Base-by-base conservation (phyloP, 2,329 filamentous ascomycete genomes). In the Alternaria ventricosa region DNA sequence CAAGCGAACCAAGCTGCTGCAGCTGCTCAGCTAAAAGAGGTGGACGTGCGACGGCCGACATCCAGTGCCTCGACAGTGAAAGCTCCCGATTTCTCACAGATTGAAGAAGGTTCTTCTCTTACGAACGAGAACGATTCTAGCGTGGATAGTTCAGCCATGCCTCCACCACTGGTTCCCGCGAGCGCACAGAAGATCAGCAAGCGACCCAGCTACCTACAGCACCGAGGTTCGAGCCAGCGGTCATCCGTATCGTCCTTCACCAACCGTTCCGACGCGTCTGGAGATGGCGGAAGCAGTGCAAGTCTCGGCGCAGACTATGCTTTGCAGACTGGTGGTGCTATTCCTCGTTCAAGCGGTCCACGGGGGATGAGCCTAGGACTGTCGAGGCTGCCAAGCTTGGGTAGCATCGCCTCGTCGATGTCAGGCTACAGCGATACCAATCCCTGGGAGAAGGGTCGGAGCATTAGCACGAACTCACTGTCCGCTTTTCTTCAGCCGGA, bases 351-450 rank as follows among this genome's bases (percentile, higher is more conserved):
- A 9, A 75, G 66, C 59, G 69, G 68, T 47, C 75, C 72, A 44
- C 71, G 82, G 75, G 71, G 82, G 73, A 71, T 82, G 78, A 87
- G 86, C 76, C 85, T 87, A 64, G 81, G 83, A 3, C 83, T 97
- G 58, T 89, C 90, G 20, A 87, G 95, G 23, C 88, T 94, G 11
- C 90, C 94, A 65, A 97, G 94, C 80, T 86, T 97, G 63, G 94
- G 94, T 22, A 97, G 95, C 78, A 93, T 97, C 82, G 91, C 89
- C 3, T 97, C 94, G 6, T 92, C 91, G 1, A 82, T 89, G 28
- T 88, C 87, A 22, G 84, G 82, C 69, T 81, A 86, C 70, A 84
- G 86, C 72, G 84, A 83, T 45, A 72, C 79, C 51, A 77, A 78
- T 46, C 78, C 77, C 44, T 71, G 71, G 83, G 64, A 84, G 79